Conservation (phyloP, 371 early-diverging fungal genomes). For the Apophysomyces elegans region DNA sequence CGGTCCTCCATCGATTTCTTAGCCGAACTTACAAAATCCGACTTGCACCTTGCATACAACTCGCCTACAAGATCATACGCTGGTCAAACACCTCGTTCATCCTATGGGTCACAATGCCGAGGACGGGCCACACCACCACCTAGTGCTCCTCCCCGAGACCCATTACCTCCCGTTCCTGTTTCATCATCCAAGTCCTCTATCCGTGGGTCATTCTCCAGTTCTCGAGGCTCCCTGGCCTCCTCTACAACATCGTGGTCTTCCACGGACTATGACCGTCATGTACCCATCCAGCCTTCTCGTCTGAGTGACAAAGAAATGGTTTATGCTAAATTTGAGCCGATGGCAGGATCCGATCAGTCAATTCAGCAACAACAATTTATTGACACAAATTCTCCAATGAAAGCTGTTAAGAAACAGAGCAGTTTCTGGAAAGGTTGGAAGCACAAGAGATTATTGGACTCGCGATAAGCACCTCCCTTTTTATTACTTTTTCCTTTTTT, state of each 20-base stretch:
- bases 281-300: background rate
- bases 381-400: slow-evolving; percentile 10
- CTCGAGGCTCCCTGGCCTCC: slow-evolving; percentile 19
- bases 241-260: slow-evolving; percentile 33
- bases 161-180: slow-evolving; percentile 34
- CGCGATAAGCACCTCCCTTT: background rate
- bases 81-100: slow-evolving; percentile 18
- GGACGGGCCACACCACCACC: slow-evolving; percentile 31
- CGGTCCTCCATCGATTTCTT: slow-evolving; percentile 45
- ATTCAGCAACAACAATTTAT: slow-evolving; percentile 9
- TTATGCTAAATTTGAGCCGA: slow-evolving; percentile 2
- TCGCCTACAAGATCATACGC: slow-evolving; percentile 11
- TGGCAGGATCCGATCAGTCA: background rate
- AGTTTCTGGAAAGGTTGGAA: slow-evolving; percentile 32
- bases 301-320: slow-evolving; percentile 11
- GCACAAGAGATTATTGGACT: slow-evolving; percentile 7
- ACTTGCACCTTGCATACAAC: slow-evolving; percentile 10
- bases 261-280: slow-evolving; percentile 6
- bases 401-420: slow-evolving; percentile 13
- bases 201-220: slow-evolving; percentile 14
- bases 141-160: slow-evolving; percentile 32
- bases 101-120: slow-evolving; percentile 4
- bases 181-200: slow-evolving; percentile 15
- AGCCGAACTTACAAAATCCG: slow-evolving; percentile 27
- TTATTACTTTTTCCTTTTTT: slow-evolving; percentile 1